Conservation (phyloP, 805 yeast genomes). For the Sporopachydermia lactativora region DNA sequence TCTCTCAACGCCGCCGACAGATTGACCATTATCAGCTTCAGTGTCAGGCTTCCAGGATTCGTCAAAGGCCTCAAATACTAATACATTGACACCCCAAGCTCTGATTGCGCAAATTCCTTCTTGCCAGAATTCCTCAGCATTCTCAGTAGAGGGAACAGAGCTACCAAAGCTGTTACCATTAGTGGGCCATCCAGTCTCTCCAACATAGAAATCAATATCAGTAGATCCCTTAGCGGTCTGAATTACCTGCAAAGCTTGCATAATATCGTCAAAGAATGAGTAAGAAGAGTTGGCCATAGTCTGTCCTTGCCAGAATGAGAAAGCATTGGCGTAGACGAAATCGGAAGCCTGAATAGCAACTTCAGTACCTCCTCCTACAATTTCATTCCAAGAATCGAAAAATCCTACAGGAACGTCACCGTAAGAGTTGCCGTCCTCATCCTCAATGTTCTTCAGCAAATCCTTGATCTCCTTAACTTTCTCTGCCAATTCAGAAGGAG, state of each 20-base stretch:
- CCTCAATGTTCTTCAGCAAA: conserved; percentile 46
- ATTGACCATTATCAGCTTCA: conserved; percentile 35
- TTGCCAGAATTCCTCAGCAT: conserved; percentile 76
- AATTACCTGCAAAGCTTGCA: conserved; percentile 88
- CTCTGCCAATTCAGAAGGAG: conserved; percentile 59
- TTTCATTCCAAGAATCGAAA: conserved; percentile 90
- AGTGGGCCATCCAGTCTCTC: conserved; percentile 97
- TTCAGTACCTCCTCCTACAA: conserved; percentile 62
- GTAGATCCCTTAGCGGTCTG: conserved; percentile 80
- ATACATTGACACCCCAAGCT: conserved; percentile 91
- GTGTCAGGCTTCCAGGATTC: conserved; percentile 94
- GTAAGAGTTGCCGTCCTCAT: conserved; percentile 72
- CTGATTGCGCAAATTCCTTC: conserved; percentile 86
- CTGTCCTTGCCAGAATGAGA: conserved; percentile 99
- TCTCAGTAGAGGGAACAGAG: conserved; percentile 53
- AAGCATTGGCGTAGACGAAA: conserved; percentile 83
- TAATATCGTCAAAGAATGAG: conserved; percentile 91
- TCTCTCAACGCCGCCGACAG: conserved; percentile 67
- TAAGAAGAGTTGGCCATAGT: conserved; percentile 66
- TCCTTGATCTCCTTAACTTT: conserved; percentile 49
- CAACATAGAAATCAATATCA: conserved; percentile 85
- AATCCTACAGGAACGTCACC: conserved; percentile 68
- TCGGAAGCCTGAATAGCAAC: conserved; percentile 75
- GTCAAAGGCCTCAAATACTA: conserved; percentile 89
- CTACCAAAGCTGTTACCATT: conserved; percentile 59